Conservation (phyloP, 2,329 filamentous ascomycete species). For the Ceratocystis albifundus region DNA sequence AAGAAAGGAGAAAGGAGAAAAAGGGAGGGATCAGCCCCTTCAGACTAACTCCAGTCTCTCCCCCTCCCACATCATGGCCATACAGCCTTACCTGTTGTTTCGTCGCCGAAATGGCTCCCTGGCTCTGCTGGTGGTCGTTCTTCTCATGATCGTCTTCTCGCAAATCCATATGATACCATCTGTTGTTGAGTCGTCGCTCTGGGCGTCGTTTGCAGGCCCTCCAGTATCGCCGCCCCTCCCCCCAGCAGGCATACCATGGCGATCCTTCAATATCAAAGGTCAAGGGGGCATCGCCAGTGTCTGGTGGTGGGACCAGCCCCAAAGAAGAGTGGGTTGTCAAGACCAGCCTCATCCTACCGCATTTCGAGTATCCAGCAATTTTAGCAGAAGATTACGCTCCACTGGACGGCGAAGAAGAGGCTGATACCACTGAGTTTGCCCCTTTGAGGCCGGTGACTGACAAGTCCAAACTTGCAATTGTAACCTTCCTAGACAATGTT, state of each 20-base stretch:
- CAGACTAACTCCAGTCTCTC: background rate
- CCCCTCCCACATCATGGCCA: conserved; percentile 3
- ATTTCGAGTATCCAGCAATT: conserved; percentile 19
- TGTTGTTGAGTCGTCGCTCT: background rate
- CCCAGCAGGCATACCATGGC: background rate
- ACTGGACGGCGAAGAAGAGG: conserved; percentile 9
- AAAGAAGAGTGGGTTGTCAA: background rate
- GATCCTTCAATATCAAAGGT: conserved; percentile 11
- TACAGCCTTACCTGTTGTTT: background rate
- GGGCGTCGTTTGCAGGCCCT: background rate
- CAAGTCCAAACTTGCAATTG: conserved; percentile 28
- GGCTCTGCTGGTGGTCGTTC: background rate
- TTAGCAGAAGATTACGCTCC: background rate
- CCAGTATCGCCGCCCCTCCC: background rate
- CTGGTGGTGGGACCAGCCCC: background rate
- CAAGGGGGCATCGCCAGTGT: background rate
- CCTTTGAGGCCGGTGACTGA: conserved; percentile 11
- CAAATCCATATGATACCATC: background rate
- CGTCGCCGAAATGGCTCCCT: conserved; percentile 9
- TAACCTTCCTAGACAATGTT: conserved; percentile 32
- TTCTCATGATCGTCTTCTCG: background rate
- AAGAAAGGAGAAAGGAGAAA: background rate
- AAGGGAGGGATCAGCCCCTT: background rate
- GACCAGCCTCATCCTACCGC: conserved; percentile 16
- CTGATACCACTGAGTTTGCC: background rate